phyloP scores from a whole-genome alignment of 2,329 filamentous ascomycete genomes.

The Exophiala dermatitidis region DNA sequence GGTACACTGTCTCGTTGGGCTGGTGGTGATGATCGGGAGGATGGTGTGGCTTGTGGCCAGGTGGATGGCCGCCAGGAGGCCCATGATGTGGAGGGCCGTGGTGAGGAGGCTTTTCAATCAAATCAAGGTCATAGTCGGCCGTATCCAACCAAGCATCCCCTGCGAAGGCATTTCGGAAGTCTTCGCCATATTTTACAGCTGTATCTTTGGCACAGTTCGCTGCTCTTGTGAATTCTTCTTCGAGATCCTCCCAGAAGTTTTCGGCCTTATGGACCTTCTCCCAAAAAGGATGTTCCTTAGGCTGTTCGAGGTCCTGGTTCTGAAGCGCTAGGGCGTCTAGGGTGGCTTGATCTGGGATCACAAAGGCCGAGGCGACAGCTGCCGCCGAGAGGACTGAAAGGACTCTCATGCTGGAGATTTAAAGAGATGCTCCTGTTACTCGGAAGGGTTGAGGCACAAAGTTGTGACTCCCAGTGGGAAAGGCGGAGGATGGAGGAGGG shows the following conservation, averaged over 20 bases:
- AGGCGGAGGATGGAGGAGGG: background rate
- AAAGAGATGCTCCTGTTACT: too few species aligned
- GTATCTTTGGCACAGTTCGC: slow-evolving; percentile 40
- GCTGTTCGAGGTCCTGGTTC: slow-evolving; percentile 13
- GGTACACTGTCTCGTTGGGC: slow-evolving; percentile 67
- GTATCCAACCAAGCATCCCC: slow-evolving; percentile 43
- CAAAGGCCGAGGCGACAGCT: slow-evolving; percentile 24
- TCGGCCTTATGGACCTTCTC: slow-evolving; percentile 19
- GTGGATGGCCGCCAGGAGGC: slow-evolving; percentile 24
- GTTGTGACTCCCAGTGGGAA: background rate
- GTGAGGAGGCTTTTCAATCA: slow-evolving; percentile 22
- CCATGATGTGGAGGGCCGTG: slow-evolving; percentile 30
- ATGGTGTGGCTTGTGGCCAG: slow-evolving; percentile 30
- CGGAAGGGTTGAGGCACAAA: too few species aligned
- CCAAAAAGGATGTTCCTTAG: slow-evolving; percentile 23
- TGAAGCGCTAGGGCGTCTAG: slow-evolving; percentile 23
- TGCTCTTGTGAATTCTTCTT: slow-evolving; percentile 30
- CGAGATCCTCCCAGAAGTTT: slow-evolving; percentile 26
- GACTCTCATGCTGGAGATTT: slow-evolving; percentile 19
- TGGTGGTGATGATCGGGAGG: slow-evolving; percentile 35
- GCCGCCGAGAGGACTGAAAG: slow-evolving; percentile 22
- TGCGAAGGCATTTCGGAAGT: slow-evolving; percentile 41
- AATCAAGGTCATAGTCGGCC: slow-evolving; percentile 20
- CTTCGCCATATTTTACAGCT: slow-evolving; percentile 35
- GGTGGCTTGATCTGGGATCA: slow-evolving; percentile 27